Conservation (phyloP, 1,284 basidiomycete genomes). For the Phaffia rhodozyma region DNA sequence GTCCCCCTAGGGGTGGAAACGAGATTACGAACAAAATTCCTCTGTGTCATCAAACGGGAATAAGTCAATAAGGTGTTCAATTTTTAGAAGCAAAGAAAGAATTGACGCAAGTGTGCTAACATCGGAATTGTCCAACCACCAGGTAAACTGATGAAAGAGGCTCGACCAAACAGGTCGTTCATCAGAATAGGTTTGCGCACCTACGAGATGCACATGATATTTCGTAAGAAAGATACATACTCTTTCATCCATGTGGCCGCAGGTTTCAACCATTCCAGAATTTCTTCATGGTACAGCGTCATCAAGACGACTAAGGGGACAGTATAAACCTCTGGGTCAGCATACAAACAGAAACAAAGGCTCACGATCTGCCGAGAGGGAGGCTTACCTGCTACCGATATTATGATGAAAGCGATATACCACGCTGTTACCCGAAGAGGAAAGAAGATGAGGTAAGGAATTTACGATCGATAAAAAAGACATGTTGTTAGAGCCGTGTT, state of each 20-base stretch:
- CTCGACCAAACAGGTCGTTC: neutral
- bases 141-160: neutral
- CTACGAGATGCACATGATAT: neutral
- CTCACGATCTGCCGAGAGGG: neutral
- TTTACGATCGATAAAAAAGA: neutral
- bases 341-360: neutral
- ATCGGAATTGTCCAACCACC: neutral
- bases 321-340: conserved; percentile 14
- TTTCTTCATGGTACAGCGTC: conserved; percentile 52
- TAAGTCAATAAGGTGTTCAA: neutral
- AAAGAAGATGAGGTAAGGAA: neutral
- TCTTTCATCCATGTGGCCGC: conserved; percentile 50
- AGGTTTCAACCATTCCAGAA: conserved; percentile 54
- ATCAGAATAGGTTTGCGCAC: neutral
- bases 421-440: neutral
- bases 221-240: conserved; percentile 34
- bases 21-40: conserved; percentile 10
- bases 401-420: neutral
- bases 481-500: neutral
- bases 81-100: neutral
- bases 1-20: conserved; percentile 43
- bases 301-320: conserved; percentile 44
- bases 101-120: neutral
- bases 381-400: neutral
- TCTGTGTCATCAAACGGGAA: neutral